Conservation (phyloP, 1,284 basidiomycete genomes). For the Xerocomus nothofagi region DNA sequence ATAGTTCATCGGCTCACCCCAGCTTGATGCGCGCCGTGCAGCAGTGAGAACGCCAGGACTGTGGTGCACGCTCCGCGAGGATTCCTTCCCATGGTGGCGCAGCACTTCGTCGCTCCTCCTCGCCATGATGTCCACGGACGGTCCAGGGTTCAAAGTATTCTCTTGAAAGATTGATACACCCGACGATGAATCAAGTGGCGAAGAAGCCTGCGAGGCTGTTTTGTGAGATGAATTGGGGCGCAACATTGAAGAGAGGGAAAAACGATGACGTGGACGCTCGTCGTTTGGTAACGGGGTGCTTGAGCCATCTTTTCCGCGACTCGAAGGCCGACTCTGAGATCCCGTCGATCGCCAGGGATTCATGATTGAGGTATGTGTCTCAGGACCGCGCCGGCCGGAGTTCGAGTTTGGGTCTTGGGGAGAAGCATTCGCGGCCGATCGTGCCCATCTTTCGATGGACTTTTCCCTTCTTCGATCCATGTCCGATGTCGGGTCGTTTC, state of each 20-base stretch:
- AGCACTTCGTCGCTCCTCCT: slow-evolving; percentile 38
- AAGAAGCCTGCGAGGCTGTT: slow-evolving; percentile 29
- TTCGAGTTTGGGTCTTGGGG: slow-evolving; percentile 20
- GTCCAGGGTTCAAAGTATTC: slow-evolving; percentile 16
- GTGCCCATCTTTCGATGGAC: slow-evolving; percentile 38
- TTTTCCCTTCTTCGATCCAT: slow-evolving; percentile 30
- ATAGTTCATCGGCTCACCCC: slow-evolving; percentile 48
- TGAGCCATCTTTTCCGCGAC: slow-evolving; percentile 24
- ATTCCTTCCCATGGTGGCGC: slow-evolving; percentile 27
- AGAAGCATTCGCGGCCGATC: slow-evolving; percentile 24
- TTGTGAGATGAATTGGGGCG: slow-evolving; percentile 22
- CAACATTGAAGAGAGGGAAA: slow-evolving; percentile 33
- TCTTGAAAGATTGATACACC: slow-evolving; percentile 28
- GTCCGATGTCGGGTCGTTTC: slow-evolving; percentile 25
- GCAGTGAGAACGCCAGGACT: slow-evolving; percentile 36
- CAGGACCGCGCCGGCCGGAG: slow-evolving; percentile 21
- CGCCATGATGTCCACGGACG: slow-evolving; percentile 25
- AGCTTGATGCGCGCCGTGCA: slow-evolving; percentile 62
- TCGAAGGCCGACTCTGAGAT: slow-evolving; percentile 28
- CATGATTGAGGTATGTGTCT: slow-evolving; percentile 8
- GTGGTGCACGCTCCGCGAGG: slow-evolving; percentile 28
- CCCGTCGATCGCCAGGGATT: slow-evolving; percentile 19
- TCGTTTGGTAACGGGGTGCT: slow-evolving; percentile 22
- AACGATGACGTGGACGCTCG: slow-evolving; percentile 27
- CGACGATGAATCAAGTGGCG: slow-evolving; percentile 33